Evolutionary conservation across 352 stramenopile species (phyloP), one percentile per base, ranked within the genome.

Genomic region (Pythium chondricola): DNA sequence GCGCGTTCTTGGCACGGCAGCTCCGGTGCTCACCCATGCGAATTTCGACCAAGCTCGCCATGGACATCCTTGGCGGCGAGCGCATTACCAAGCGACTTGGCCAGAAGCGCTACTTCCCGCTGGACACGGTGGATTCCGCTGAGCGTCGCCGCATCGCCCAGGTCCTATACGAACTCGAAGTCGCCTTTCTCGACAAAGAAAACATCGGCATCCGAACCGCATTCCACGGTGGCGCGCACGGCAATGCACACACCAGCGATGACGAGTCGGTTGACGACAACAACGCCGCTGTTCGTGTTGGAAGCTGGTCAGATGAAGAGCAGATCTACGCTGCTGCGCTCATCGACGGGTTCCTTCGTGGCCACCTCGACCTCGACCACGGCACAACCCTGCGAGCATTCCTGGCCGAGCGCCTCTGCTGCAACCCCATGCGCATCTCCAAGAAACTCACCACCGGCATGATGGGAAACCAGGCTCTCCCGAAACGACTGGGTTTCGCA

Each of bases 371-470:
- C 38, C 49, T 95, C 14, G 79, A 87, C 3, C 71, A 93, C 26
- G 88, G 88, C n/a, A 85, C 74, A 30, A 96, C 87, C 7, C 63
- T 97, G 14, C 65, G 91, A 26, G 73, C 73, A 4, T 96, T 93
- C 59, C 61, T 97, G 2, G 86, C 91, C 6, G 65, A 96, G 36
- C 92, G 88, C 45, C 53, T 97, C 3, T 77, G 86, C 43, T 97
- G 91, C 58, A 88, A 97, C 68, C 88, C 89, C 4, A 97, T 97
- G 89, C 62, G 91, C 5, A 97, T 97, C 43, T 96, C 88, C 6
- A 97, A 97, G 67, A 97, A 97, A 60, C 96, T 93, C 49, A 81
- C 83, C 9, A 66, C 43, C 2, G 46, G 51, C 4, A 48, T 44
- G 25, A 65, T 69, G 36, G 56, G 42, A 1, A 53, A 48, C 41